Evolutionary conservation across 2,329 filamentous ascomycete genomes (phyloP).

Genomic region (Pseudopyrenochaeta lycopersici): DNA sequence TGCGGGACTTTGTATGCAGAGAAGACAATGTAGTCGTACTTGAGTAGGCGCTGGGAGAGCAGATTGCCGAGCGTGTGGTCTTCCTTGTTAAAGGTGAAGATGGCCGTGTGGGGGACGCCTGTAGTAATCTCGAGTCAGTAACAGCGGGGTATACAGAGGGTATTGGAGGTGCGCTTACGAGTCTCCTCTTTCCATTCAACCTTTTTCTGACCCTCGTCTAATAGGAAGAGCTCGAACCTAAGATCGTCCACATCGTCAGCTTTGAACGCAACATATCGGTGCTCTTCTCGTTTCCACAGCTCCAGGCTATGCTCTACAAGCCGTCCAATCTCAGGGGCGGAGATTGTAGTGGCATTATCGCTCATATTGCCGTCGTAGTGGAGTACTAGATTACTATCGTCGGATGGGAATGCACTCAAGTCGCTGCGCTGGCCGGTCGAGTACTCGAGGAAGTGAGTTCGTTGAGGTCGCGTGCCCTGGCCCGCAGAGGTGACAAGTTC

Average conservation of each 20-base stretch:
- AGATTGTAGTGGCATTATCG: not conserved
- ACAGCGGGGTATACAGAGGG: not conserved
- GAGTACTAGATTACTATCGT: not conserved
- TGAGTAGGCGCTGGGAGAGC: constrained; percentile 83
- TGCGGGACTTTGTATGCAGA: constrained; percentile 81
- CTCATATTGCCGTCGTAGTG: constrained; percentile 7
- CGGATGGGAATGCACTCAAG: not conserved
- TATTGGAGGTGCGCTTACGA: constrained; percentile 67
- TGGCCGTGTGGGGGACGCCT: constrained; percentile 94
- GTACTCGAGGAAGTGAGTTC: not conserved
- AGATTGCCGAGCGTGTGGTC: constrained; percentile 96
- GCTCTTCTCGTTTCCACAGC: constrained; percentile 3
- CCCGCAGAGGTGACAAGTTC: not conserved
- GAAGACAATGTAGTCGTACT: constrained; percentile 85
- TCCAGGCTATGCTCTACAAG: constrained; percentile 20
- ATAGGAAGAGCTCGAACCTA: constrained; percentile 94
- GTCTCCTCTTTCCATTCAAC: constrained; percentile 88
- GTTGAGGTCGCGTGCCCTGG: not conserved
- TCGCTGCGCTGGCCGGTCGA: not conserved
- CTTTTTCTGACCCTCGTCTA: constrained; percentile 90
- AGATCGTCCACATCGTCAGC: constrained; percentile 28
- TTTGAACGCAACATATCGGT: constrained; percentile 12
- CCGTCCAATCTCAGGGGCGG: constrained; percentile 9
- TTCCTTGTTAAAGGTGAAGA: constrained; percentile 96
- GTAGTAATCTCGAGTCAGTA: constrained; percentile 5